These are phyloP conservation scores for Hypoxylon lienhwacheense DNA, from an alignment of 495 filamentous ascomycete species.

Conservation along the genomic window DNA sequence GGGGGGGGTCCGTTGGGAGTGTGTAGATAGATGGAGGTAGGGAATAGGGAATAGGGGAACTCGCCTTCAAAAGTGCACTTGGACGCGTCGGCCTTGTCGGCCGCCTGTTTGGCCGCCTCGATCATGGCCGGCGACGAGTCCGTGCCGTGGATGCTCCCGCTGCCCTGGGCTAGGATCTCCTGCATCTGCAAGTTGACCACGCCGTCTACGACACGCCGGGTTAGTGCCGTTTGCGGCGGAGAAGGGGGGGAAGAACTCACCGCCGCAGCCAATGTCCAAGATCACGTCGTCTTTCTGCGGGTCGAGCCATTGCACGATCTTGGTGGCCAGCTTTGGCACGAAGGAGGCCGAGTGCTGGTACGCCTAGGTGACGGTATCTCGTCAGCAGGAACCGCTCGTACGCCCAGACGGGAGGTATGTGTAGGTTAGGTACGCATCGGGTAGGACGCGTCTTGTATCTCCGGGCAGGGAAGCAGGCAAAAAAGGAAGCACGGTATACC, in stretches of 20 bases:
- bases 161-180: conserved; percentile 43
- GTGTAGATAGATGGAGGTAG: not conserved
- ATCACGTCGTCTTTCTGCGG: conserved; percentile 62
- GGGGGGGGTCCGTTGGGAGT: too few relatives aligned
- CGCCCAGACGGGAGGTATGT: not conserved
- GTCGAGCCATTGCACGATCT: conserved; percentile 66
- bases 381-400: too few relatives aligned
- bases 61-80: conserved; percentile 52
- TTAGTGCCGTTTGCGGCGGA: too few relatives aligned
- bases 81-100: conserved; percentile 20
- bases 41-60: not conserved
- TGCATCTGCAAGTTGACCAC: conserved; percentile 61
- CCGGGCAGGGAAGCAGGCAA: too few relatives aligned
- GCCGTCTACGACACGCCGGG: conserved; percentile 51
- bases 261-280: conserved; percentile 76
- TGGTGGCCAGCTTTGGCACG: conserved; percentile 67
- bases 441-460: too few relatives aligned
- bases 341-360: conserved; percentile 71
- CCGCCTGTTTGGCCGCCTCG: conserved; percentile 48
- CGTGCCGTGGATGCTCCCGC: conserved; percentile 59
- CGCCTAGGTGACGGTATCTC: conserved; percentile 43
- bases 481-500: not conserved
- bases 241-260: conserved; percentile 33
- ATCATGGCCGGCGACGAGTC: conserved; percentile 72
- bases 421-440: not conserved